Base-by-base conservation (phyloP, 768 basidiomycete species). In the Amylocystis lapponica region DNA sequence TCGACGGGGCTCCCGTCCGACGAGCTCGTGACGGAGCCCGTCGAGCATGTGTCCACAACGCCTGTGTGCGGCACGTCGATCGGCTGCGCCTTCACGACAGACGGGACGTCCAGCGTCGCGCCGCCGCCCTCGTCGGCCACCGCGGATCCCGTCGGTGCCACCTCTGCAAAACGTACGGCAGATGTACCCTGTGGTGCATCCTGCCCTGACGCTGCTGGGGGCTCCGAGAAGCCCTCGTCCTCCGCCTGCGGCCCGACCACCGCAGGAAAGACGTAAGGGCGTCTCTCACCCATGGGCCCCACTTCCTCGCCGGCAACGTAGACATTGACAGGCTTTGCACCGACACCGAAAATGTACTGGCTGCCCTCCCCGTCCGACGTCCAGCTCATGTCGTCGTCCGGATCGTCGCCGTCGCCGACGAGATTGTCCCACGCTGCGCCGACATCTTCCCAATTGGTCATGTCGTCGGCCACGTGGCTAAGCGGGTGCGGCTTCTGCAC, bases 331-430 rank as follows among this genome's bases (percentile, higher is more conserved):
- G 25, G 13, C 19, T 39, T 27, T 37, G 39, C 38, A 4, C 12
- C 21, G 4, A 41, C 5, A 6, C 43, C 46, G 22, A 41, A 10
- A 7, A 21, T 13, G 21, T 43, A 41, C 20, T 50, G 43, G 20
- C 29, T 55, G 11, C 62, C 66, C 37, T 71, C 66, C 2, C 66
- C 70, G 36, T 77, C 72, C 5, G 65, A 64, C 12, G 73, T 72
- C 79, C 80, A 81, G 10, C 62, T 65, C n/a, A 81, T 61, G 19
- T 66, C 75, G 46, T 78, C 72, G n/a, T 61, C 48, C 8, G 44
- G 51, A n/a, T 53, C 61, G 23, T 58, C 56, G 38, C 81, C 77
- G 77, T 81, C 81, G 3, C 67, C 67, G 20, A 75, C 72, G 1
- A 81, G 66, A 36, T 79, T 73, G 10, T 74, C 68, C 78, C 78